Percentiles rank a stretch among this genome's conserved stretches.
Conservation (phyloP, 257 asterid species). For the Solanum sejunctum region DNA sequence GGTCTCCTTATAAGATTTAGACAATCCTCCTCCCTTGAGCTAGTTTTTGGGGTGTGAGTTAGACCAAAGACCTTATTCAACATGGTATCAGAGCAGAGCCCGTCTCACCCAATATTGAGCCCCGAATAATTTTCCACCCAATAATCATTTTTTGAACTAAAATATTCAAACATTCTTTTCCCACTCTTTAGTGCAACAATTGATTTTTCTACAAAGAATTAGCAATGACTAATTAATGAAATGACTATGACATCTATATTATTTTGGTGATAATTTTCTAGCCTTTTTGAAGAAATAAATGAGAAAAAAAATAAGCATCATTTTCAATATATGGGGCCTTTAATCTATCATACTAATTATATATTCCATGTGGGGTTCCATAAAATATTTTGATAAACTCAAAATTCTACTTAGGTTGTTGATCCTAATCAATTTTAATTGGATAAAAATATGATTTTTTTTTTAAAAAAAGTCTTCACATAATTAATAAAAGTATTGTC, state of each 20-base stretch:
- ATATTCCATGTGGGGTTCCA: not conserved
- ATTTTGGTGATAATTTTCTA: not conserved
- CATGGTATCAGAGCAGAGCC: no score
- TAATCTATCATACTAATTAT: not conserved
- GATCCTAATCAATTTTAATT: not conserved
- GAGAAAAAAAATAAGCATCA: not conserved
- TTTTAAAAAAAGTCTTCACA: rapidly evolving
- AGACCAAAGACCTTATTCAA: no score
- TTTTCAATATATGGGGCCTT: not conserved
- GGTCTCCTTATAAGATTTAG: no score
- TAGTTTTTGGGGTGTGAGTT: no score
- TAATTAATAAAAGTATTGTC: not conserved
- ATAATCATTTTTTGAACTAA: not conserved
- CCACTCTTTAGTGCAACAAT: not conserved
- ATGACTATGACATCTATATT: not conserved
- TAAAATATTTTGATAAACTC: not conserved
- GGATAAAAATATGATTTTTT: not conserved
- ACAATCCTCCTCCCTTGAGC: no score
- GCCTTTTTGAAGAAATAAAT: not conserved
- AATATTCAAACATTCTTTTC: not conserved
- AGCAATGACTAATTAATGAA: not conserved
- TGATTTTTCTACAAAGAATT: not conserved
- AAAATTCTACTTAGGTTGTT: not conserved
- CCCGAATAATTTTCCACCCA: not conserved
- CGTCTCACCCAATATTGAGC: no score